phyloP scores from a whole-genome alignment of 2,329 filamentous ascomycete genomes.

The Neophaeococcomyces aloes region DNA sequence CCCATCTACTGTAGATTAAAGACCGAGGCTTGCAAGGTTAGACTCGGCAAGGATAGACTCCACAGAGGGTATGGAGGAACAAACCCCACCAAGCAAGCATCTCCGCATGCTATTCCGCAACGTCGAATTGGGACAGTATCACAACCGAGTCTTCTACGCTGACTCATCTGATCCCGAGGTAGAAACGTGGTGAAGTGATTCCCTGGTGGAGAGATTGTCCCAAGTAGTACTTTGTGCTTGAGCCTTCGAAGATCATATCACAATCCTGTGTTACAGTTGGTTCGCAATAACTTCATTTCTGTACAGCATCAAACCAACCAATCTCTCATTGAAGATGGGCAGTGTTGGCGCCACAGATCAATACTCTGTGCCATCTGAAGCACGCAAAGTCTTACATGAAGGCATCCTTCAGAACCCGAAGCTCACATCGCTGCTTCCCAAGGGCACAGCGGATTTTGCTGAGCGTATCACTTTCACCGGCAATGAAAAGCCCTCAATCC shows the following conservation, averaged over 20 bases:
- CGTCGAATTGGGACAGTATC: not conserved
- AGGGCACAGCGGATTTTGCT: constrained; percentile 28
- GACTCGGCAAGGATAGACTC: constrained; percentile 41
- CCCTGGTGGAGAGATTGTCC: too few species aligned
- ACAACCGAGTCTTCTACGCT: not conserved
- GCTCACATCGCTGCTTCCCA: constrained; percentile 27
- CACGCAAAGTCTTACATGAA: constrained; percentile 26
- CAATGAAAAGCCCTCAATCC: constrained; percentile 34
- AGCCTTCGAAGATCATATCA: too few species aligned
- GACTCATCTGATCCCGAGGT: too few species aligned
- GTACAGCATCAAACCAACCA: not conserved
- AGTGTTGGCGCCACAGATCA: constrained; percentile 10
- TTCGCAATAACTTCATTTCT: not conserved
- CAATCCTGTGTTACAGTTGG: too few species aligned
- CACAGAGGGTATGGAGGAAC: too few species aligned
- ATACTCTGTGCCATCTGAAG: constrained; percentile 24
- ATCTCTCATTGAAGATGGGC: constrained; percentile 11
- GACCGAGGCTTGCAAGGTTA: constrained; percentile 23
- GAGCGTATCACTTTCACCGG: constrained; percentile 35
- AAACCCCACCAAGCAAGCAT: not conserved
- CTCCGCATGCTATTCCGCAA: not conserved
- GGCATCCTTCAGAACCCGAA: constrained; percentile 37
- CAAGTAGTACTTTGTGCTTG: too few species aligned
- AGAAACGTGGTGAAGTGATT: too few species aligned
- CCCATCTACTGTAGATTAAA: too few species aligned